Evolutionary conservation across 2,329 filamentous ascomycete genomes (phyloP).

Genomic region (Periconia digitata): DNA sequence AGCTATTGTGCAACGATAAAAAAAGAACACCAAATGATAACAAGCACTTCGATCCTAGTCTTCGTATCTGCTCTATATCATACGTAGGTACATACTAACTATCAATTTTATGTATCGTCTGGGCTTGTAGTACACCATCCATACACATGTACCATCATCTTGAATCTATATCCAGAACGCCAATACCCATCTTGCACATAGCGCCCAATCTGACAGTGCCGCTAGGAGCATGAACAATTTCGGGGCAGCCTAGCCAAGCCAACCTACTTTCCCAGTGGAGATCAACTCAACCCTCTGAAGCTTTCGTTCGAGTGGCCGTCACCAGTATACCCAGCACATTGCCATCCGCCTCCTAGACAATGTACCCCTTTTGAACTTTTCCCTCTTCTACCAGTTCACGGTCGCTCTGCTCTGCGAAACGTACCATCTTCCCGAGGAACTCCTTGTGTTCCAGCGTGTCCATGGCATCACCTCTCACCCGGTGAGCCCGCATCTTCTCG

Average conservation of each 20-base stretch:
- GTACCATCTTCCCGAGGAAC: slow-evolving; percentile 37
- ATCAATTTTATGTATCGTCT: not conserved
- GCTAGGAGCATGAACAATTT: too few species aligned
- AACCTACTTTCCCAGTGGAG: too few species aligned
- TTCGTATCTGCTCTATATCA: too few species aligned
- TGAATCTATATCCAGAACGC: not conserved
- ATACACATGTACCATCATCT: too few species aligned
- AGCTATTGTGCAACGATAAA: too few species aligned
- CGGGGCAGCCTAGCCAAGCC: too few species aligned
- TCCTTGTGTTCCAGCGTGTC: slow-evolving; percentile 36
- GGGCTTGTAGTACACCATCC: too few species aligned
- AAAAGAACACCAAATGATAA: too few species aligned
- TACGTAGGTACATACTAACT: too few species aligned
- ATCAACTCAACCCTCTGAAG: too few species aligned
- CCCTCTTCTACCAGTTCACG: slow-evolving; percentile 36
- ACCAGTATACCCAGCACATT: slow-evolving; percentile 9
- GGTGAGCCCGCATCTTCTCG: slow-evolving; percentile 41
- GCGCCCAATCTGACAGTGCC: not conserved
- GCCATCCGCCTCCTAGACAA: slow-evolving; percentile 32
- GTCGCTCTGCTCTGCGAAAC: slow-evolving; percentile 39
- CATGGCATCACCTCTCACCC: slow-evolving; percentile 32
- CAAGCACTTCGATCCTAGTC: too few species aligned
- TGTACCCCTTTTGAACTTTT: slow-evolving; percentile 28
- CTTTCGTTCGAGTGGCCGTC: too few species aligned
- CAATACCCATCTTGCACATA: slow-evolving; percentile 1